phyloP scores from a whole-genome alignment of 305 asterid genomes.

The Fraxinus platypoda region DNA sequence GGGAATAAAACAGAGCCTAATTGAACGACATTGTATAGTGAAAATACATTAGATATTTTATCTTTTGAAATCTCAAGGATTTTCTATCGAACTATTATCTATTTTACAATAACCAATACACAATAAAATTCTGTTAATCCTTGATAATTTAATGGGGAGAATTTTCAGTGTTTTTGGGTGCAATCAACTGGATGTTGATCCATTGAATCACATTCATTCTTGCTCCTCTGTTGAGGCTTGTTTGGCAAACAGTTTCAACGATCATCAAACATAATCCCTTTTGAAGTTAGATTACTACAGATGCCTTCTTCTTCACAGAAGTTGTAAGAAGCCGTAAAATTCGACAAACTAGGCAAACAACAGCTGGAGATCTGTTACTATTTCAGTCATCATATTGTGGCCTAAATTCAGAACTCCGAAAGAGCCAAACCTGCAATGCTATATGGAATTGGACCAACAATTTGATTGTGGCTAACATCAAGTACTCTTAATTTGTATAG shows the following conservation, averaged over 20 bases:
- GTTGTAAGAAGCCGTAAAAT: conserved; percentile 50
- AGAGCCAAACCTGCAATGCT: conserved; percentile 49
- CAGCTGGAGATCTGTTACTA: conserved; percentile 57
- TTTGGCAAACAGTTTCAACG: conserved; percentile 52
- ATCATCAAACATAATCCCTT: conserved; percentile 43
- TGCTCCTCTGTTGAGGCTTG: conserved; percentile 59
- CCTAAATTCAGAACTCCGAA: conserved; percentile 54
- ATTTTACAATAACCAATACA: background rate
- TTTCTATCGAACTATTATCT: background rate
- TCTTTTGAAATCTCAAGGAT: background rate
- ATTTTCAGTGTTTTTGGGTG: conserved; percentile 16
- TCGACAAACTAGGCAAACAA: conserved; percentile 46
- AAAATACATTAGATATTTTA: background rate
- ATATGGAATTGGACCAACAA: conserved; percentile 61
- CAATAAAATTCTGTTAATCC: background rate
- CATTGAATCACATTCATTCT: conserved; percentile 60
- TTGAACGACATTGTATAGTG: background rate
- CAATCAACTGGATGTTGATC: conserved; percentile 47
- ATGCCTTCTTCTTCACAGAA: conserved; percentile 57
- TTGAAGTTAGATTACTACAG: conserved; percentile 50
- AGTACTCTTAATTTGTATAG: conserved; percentile 51
- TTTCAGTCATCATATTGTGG: conserved; percentile 55
- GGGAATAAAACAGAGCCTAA: too few relatives aligned
- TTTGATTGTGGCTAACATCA: conserved; percentile 53
- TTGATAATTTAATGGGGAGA: background rate